Evolutionary conservation across 2,329 filamentous ascomycete species (phyloP).

Genomic region (Diaporthe helianthi): DNA sequence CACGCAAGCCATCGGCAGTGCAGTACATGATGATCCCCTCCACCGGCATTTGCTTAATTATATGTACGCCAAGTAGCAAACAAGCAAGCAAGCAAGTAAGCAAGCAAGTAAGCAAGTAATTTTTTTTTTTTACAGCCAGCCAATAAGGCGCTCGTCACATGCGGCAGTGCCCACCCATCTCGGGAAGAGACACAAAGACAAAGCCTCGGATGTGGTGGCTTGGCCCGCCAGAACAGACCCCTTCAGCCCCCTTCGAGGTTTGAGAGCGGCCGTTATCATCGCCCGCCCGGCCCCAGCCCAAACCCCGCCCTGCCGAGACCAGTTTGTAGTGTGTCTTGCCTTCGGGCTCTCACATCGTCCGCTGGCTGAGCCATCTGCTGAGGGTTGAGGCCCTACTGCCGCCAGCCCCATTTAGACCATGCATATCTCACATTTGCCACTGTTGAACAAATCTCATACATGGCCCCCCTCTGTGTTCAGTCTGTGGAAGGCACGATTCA

Average conservation of each 20-base stretch:
- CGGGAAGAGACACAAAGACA: background rate
- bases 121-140: too few species aligned
- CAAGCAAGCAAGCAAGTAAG: background rate
- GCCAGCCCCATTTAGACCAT: background rate
- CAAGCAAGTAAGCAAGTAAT: background rate
- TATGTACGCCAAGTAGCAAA: background rate
- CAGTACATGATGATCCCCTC: background rate
- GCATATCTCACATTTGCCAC: background rate
- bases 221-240: background rate
- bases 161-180: background rate
- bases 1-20: background rate
- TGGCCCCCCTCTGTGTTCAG: background rate
- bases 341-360: background rate
- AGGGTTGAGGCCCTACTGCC: background rate
- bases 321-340: background rate
- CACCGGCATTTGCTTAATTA: background rate
- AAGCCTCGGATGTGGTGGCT: background rate
- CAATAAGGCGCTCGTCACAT: conserved; percentile 1
- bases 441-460: background rate
- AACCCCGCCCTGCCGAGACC: conserved; percentile 8
- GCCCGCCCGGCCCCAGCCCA: conserved; percentile 11
- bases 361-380: background rate
- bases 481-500: background rate
- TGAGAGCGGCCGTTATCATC: background rate
- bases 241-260: background rate